These are phyloP conservation scores for Lactarius pseudohatsudake DNA, from an alignment of 768 basidiomycete genomes.

Conservation along the genomic window DNA sequence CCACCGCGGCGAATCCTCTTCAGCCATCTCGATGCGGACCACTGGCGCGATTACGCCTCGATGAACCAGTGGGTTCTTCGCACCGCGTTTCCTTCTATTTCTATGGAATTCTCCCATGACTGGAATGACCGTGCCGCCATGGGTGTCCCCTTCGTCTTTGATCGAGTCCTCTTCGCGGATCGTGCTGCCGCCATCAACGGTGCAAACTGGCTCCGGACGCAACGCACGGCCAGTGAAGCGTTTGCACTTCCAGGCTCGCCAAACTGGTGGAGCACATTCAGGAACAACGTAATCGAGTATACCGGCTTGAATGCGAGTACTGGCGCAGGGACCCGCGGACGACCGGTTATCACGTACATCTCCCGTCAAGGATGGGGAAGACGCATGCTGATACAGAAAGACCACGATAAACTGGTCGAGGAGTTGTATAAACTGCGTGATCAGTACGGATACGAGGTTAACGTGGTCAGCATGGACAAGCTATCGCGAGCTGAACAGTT, in stretches of 20 bases:
- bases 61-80: constrained; percentile 91
- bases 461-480: constrained; percentile 82
- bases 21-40: constrained; percentile 64
- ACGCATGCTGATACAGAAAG: constrained; percentile 70
- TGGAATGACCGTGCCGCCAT: constrained; percentile 78
- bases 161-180: constrained; percentile 86
- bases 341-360: constrained; percentile 89
- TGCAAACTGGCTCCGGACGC: constrained; percentile 61
- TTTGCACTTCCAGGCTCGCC: constrained; percentile 72
- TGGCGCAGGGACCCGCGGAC: constrained; percentile 38
- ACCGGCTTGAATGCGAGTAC: constrained; percentile 56
- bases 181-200: constrained; percentile 82
- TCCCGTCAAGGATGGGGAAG: constrained; percentile 88
- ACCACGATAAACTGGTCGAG: constrained; percentile 77
- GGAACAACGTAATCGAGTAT: constrained; percentile 71
- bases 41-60: constrained; percentile 88
- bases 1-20: constrained; percentile 76
- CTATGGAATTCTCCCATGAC: constrained; percentile 79
- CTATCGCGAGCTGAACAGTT: constrained; percentile 81
- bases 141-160: constrained; percentile 71
- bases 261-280: constrained; percentile 83
- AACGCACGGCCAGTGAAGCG: constrained; percentile 73
- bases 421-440: constrained; percentile 71
- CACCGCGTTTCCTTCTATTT: constrained; percentile 74
- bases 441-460: constrained; percentile 79